Percentiles rank a stretch among this genome's conserved stretches.
Conservation (phyloP, 2,329 filamentous ascomycete genomes). For the Trichoderma citrinoviride region DNA sequence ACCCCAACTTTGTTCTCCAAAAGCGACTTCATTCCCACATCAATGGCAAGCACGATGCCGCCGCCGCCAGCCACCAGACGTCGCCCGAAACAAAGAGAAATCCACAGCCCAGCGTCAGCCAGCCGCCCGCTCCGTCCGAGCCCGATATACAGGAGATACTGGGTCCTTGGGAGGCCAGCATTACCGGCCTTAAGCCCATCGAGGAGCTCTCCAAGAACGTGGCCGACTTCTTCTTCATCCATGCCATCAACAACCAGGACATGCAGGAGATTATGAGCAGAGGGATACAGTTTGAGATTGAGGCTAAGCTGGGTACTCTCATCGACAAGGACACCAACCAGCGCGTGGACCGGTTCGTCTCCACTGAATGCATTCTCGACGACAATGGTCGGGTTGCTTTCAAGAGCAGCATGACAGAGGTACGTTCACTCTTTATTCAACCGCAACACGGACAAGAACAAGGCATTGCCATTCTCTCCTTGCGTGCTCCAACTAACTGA, state of each 20-base stretch:
- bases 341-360: conserved; percentile 64
- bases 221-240: conserved; percentile 76
- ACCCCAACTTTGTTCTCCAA: conserved; percentile 48
- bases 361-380: conserved; percentile 68
- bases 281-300: conserved; percentile 81
- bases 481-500: conserved; percentile 30
- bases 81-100: conserved; percentile 47
- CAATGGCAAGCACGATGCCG: conserved; percentile 41
- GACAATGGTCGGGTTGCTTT: conserved; percentile 65
- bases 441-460: background rate
- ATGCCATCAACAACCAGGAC: conserved; percentile 67
- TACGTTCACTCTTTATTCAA: too few species aligned
- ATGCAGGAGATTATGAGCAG: conserved; percentile 60
- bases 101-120: conserved; percentile 28
- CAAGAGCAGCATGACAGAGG: conserved; percentile 86
- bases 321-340: conserved; percentile 69
- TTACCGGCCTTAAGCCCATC: conserved; percentile 67
- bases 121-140: conserved; percentile 27
- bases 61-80: conserved; percentile 41
- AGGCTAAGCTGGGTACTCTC: conserved; percentile 86
- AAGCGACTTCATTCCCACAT: conserved; percentile 35
- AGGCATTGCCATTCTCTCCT: background rate
- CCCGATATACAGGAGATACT: conserved; percentile 40
- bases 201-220: conserved; percentile 73
- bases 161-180: conserved; percentile 63